Evolutionary conservation across 495 filamentous ascomycete species (phyloP).

Genomic region (Aspergillus kassunensis): DNA sequence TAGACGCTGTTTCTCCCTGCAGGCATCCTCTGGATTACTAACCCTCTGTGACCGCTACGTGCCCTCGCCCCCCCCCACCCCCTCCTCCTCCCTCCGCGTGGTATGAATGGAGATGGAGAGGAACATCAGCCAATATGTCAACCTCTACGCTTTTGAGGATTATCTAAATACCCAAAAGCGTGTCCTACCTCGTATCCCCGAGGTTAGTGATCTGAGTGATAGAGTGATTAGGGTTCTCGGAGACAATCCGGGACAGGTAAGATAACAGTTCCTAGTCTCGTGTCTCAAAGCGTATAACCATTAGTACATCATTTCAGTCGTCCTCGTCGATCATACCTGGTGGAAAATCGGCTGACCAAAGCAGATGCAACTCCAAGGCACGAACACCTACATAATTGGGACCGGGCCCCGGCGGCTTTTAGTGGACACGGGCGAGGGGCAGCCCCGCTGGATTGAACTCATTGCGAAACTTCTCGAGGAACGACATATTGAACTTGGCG

Average conservation of each 20-base stretch:
- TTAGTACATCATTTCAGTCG: too few relatives aligned
- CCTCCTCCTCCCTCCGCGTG: too few relatives aligned
- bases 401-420: slow-evolving; percentile 57
- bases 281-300: too few relatives aligned
- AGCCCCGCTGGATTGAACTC: slow-evolving; percentile 24
- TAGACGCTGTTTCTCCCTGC: too few relatives aligned
- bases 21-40: too few relatives aligned
- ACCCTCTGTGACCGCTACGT: too few relatives aligned
- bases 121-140: too few relatives aligned
- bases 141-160: not conserved
- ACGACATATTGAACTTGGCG: slow-evolving; percentile 44
- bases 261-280: too few relatives aligned
- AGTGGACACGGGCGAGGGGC: slow-evolving; percentile 57
- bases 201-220: slow-evolving; percentile 39
- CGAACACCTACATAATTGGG: slow-evolving; percentile 77
- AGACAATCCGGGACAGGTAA: slow-evolving; percentile 59
- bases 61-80: too few relatives aligned
- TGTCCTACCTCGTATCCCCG: slow-evolving; percentile 27
- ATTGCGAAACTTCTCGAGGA: slow-evolving; percentile 19
- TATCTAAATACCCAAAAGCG: not conserved
- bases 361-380: slow-evolving; percentile 51
- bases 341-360: too few relatives aligned
- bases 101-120: too few relatives aligned
- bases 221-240: slow-evolving; percentile 49
- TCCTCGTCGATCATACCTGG: too few relatives aligned